Base-by-base conservation (phyloP, 371 early-diverging fungal genomes). In the Batkoa obscura region DNA sequence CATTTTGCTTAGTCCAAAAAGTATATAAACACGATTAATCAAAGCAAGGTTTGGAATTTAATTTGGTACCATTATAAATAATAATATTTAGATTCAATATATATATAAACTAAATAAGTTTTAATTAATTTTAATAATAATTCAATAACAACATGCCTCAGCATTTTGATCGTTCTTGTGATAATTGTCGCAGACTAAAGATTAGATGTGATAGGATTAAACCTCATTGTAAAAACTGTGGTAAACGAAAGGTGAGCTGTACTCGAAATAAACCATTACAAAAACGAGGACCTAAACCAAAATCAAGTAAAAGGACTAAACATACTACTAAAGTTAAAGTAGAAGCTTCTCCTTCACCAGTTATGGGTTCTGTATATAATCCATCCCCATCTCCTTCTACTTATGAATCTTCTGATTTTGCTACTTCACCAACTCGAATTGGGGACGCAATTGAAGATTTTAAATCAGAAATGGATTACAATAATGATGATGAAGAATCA, bases 271-370 rank as follows among this genome's bases (percentile, higher is more conserved):
- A 50, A 50, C 51, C 51, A 13, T 30, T 50, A 15, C 51, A 36
- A 35, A 50, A 50, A 15, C 51, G 51, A 32, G 51, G 51, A 8
- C 51, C 51, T 34, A 50, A 50, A 35, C 51, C 51, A 6, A 50
- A 50, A 15, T 32, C 4, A 6, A 12, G 32, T 17, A 13, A 23
- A 17, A 32, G 13, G 51, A 6, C 34, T 23, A 23, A 23, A 23
- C 23, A 23, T 23, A 23, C 23, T 23, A 23, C 23, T 23, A 23
- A 23, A 23, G 23, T 23, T 23, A 23, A 23, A 23, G 48, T 23
- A 32, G 48, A 15, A 47, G 48, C 48, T 15, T 30, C 48, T 15
- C 30, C 48, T 30, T 30, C 23, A 23, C 23, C 23, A 23, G 23
- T 23, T 23, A 23, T 23, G 23, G 23, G 23, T 23, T 23, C 42